phyloP scores from a whole-genome alignment of 2,329 filamentous ascomycete genomes.

The Trichocomaceae sp. region DNA sequence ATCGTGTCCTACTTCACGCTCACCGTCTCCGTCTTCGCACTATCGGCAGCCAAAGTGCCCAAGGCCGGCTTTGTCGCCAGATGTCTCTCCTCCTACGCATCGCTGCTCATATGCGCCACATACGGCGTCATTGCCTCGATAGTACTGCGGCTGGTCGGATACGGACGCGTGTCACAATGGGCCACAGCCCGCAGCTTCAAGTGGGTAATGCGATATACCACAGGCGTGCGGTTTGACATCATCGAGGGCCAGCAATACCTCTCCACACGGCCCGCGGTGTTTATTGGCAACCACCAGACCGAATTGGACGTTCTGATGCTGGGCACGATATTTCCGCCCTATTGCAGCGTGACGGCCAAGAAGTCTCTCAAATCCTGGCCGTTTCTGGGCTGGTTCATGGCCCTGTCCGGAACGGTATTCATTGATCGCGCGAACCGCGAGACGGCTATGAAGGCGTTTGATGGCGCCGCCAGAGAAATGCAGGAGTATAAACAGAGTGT shows the following conservation, averaged over 20 bases:
- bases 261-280: constrained; percentile 70
- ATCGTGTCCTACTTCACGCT: constrained; percentile 61
- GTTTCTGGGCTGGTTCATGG: constrained; percentile 92
- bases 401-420: constrained; percentile 81
- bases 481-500: constrained; percentile 56
- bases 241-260: constrained; percentile 63
- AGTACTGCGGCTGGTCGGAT: constrained; percentile 62
- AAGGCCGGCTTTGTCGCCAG: constrained; percentile 42
- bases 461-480: constrained; percentile 75
- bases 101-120: constrained; percentile 46
- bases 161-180: constrained; percentile 78
- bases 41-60: constrained; percentile 36
- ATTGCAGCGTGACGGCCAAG: constrained; percentile 92
- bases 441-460: constrained; percentile 78
- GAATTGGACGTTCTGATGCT: constrained; percentile 93
- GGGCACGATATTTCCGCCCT: constrained; percentile 78
- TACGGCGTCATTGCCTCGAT: constrained; percentile 74
- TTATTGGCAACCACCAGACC: constrained; percentile 92
- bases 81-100: constrained; percentile 41
- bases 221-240: constrained; percentile 68
- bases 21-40: constrained; percentile 43
- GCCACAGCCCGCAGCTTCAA: constrained; percentile 72
- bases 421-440: constrained; percentile 84
- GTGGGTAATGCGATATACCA: constrained; percentile 64
- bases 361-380: constrained; percentile 70